These are phyloP conservation scores for Hypomontagnella submonticulosa DNA, from an alignment of 495 filamentous ascomycete species.

Conservation along the genomic window DNA sequence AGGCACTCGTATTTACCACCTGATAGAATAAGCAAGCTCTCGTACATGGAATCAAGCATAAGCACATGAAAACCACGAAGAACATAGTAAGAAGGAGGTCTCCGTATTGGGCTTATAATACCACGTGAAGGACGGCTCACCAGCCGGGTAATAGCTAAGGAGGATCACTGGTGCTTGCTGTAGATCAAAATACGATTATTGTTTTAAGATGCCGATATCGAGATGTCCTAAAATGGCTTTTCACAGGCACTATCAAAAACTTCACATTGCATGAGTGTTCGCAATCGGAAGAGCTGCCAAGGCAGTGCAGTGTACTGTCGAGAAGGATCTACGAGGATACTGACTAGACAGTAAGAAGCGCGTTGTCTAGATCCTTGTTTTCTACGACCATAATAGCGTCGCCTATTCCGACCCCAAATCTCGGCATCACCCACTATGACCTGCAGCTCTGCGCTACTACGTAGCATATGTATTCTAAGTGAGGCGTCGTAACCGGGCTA, in stretches of 20 bases:
- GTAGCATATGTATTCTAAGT: constrained; percentile 34
- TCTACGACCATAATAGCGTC: constrained; percentile 28
- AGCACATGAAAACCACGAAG: constrained; percentile 2
- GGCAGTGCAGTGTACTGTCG: neutral
- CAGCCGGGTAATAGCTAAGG: constrained; percentile 13
- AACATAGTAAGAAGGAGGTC: constrained; percentile 1
- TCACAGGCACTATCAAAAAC: constrained; percentile 9
- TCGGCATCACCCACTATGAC: constrained; percentile 32
- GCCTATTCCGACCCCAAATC: constrained; percentile 37
- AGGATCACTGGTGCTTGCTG: constrained; percentile 8
- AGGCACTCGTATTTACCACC: no score
- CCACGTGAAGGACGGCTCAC: constrained; percentile 11
- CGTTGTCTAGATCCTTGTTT: constrained; percentile 36
- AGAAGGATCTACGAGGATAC: constrained; percentile 29
- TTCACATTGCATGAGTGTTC: constrained; percentile 25
- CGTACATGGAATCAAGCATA: neutral
- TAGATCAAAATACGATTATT: constrained; percentile 31
- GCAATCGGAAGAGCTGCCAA: constrained; percentile 11
- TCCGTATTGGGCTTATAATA: neutral
- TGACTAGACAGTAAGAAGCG: constrained; percentile 22
- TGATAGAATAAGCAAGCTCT: no score
- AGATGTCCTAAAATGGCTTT: constrained; percentile 10
- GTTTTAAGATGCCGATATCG: constrained; percentile 20
- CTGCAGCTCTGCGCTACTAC: constrained; percentile 41
- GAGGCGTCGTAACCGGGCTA: constrained; percentile 36